Conservation (phyloP, 2,329 filamentous ascomycete species). For the Calonectria multiphialidica region DNA sequence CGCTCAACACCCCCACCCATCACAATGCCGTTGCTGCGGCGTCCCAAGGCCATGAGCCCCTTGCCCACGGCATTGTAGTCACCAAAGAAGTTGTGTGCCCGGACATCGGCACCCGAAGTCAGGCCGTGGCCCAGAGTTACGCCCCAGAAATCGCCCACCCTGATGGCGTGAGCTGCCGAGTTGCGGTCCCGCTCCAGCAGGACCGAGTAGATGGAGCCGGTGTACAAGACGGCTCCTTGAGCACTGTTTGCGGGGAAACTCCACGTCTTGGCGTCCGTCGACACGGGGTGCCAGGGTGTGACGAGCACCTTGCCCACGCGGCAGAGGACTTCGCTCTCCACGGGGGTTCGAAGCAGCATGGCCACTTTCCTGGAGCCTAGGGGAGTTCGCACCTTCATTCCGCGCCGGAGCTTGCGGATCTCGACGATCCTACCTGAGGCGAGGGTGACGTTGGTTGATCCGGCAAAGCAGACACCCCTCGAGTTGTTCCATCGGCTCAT, state of each 20-base stretch:
- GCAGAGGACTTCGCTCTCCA: constrained; percentile 56
- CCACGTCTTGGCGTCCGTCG: constrained; percentile 54
- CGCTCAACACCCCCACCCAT: constrained; percentile 58
- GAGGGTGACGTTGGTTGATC: constrained; percentile 59
- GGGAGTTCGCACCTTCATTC: constrained; percentile 64
- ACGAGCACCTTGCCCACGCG: constrained; percentile 61
- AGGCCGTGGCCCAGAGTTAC: constrained; percentile 72
- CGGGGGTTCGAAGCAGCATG: constrained; percentile 63
- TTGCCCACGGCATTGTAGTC: constrained; percentile 58
- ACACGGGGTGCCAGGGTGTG: constrained; percentile 72
- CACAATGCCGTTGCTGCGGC: constrained; percentile 54
- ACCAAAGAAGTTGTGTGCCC: constrained; percentile 68
- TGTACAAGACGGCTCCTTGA: constrained; percentile 53
- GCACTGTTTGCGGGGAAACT: constrained; percentile 58
- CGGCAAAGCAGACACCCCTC: constrained; percentile 65
- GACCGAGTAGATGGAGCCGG: constrained; percentile 68
- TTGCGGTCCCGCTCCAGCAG: constrained; percentile 61
- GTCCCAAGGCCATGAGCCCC: constrained; percentile 52
- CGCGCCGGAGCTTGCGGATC: constrained; percentile 58
- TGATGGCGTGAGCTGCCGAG: constrained; percentile 62
- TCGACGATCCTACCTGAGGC: constrained; percentile 53
- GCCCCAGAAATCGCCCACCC: constrained; percentile 61
- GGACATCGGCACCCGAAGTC: constrained; percentile 46
- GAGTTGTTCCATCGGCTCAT: constrained; percentile 60
- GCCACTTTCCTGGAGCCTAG: constrained; percentile 60